Conservation (phyloP, 768 basidiomycete species). For the Hericium coralloides region DNA sequence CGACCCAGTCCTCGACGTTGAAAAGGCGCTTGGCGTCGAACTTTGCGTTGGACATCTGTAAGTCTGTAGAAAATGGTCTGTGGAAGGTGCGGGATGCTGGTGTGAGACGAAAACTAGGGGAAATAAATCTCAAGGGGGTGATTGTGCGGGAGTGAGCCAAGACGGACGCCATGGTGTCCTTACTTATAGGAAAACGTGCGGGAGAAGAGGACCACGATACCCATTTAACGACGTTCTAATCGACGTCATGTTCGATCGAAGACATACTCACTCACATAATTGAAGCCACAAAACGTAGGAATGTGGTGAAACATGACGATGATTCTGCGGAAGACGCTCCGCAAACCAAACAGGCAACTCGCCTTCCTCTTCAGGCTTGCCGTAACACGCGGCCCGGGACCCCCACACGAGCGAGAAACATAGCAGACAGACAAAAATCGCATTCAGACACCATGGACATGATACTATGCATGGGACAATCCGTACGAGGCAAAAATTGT, state of each 20-base stretch:
- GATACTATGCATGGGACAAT: not conserved
- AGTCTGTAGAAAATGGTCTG: not conserved
- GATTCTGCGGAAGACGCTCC: not conserved
- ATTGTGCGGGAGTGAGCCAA: not conserved
- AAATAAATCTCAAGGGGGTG: not conserved
- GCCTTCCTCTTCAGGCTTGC: not conserved
- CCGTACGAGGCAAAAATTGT: not conserved
- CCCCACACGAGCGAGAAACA: not conserved
- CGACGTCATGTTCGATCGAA: not conserved
- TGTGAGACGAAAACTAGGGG: not conserved
- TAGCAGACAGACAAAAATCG: not conserved
- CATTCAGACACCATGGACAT: not conserved
- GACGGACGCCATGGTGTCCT: not conserved
- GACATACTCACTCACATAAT: not conserved
- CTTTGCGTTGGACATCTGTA: constrained; percentile 9
- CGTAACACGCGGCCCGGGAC: not conserved
- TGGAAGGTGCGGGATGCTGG: not conserved
- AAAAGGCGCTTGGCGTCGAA: constrained; percentile 17
- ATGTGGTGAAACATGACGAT: not conserved
- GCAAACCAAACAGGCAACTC: not conserved
- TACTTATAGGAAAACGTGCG: not conserved
- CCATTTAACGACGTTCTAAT: not conserved
- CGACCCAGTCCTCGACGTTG: constrained; percentile 22
- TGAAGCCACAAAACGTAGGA: not conserved
- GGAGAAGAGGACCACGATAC: not conserved